Base-by-base conservation (phyloP, 805 yeast genomes). In the Novakomyces olei region DNA sequence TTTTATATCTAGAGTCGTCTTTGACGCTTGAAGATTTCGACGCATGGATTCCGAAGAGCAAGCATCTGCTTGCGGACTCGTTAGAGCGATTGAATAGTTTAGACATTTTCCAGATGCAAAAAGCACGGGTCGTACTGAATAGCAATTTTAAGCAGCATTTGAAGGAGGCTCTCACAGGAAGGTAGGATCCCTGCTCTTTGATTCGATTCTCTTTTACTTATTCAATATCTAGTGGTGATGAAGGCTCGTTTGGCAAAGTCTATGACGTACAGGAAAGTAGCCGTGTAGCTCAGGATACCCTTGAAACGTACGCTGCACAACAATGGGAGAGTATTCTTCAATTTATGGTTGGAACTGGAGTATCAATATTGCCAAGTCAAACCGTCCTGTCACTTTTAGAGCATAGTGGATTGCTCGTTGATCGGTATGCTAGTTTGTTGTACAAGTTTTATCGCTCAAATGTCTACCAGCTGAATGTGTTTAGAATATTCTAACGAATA, bases 241-340 rank as follows among this genome's bases (percentile, higher is more conserved):
- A 69, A 32, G 65, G 65, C 44, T 71, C 91, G 2, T 78, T 79
- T 57, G 93, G 91, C n/a, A 69, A 67, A 29, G 63, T 77, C 23
- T 64, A 69, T 34, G 65, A 65, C 15, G 55, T 62, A 25, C 58
- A 60, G 5, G 72, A 70, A 38, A 63, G 67, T 29, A 64, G 66
- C 35, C 55, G 56, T 19, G 74, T 76, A 4, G 70, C 67, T 30
- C 52, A 70, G n/a, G 63, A 61, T 24, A 74, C 72, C 44, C 57
- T 85, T 30, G 91, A 79, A 42, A 59, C 60, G 26, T 83, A 80
- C 53, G 92, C 94, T 9, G 65, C 80, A 5, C 66, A 63, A 29
- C 80, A 76, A 47, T 88, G 98, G 98, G 99, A 88, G 49, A 69
- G 79, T 5, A 85, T 88, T 42, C 59, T 88, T 44, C 96, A 88